Base-by-base conservation (phyloP, 805 yeast species). In the Teunomyces funiuensis region DNA sequence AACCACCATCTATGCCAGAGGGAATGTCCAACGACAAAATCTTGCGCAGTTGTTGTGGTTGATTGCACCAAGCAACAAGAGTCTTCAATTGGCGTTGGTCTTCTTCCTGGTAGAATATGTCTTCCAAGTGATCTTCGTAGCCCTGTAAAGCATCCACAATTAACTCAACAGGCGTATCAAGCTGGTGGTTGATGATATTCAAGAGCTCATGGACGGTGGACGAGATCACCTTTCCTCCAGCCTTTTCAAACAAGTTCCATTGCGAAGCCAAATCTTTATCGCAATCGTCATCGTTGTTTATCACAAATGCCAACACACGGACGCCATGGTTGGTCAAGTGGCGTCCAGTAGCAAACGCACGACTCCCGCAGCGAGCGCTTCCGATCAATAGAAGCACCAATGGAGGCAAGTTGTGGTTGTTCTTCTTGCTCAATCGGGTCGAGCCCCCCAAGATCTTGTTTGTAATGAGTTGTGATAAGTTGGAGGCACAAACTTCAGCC, bases 101-200 rank as follows among this genome's bases (percentile, higher is more conserved):
- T 40, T 53, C 49, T 15, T 56, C 60, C 16, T 60, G 55, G 45
- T 64, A 66, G 43, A 34, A 68, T 28, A 83, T 60, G 57, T 85
- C 93, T 23, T 74, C 74, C 39, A 86, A 61, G 41, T 77, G 84
- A 17, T 80, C 76, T 51, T 87, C 93, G 49, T 79, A 83, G 0
- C 96, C 97, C 57, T 86, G 96, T 51, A 89, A 69, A 1, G 89
- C 93, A 60, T 89, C 97, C 14, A 89, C 55, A 7, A 88, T 76
- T 45, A 89, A 68, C 56, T 88, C 96, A 11, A 86, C 79, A 0
- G 95, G 93, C 2, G 87, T 76, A 33, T 83, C 85, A 28, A 81
- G 63, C 42, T 75, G 74, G 58, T 67, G 50, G 69, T 59, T 27
- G 62, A 60, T 17, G 36, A 60, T 42, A 56, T 68, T 55, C 70